phyloP scores from a whole-genome alignment of 768 basidiomycete genomes.

The Boletus huronensis region DNA sequence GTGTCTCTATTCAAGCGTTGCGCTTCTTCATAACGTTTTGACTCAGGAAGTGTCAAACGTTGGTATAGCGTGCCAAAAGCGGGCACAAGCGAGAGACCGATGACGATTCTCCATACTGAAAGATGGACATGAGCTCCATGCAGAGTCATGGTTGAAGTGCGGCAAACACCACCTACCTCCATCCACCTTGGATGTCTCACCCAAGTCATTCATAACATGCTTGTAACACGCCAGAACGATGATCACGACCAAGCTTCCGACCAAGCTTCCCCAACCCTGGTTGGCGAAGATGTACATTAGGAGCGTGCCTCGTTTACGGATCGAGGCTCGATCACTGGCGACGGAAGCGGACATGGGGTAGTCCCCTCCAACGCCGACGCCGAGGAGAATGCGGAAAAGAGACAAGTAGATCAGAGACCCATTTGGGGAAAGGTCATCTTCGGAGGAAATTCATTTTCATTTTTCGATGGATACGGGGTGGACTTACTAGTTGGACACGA shows the following conservation, averaged over 20 bases:
- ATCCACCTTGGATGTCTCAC: constrained; percentile 61
- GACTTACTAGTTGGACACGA: constrained; percentile 56
- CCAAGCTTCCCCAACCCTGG: constrained; percentile 74
- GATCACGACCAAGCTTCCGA: constrained; percentile 60
- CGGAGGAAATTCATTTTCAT: background rate
- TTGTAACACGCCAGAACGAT: constrained; percentile 64
- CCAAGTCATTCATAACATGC: constrained; percentile 54
- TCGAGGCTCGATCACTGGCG: constrained; percentile 60
- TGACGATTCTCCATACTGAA: constrained; percentile 66
- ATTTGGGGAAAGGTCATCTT: constrained; percentile 49
- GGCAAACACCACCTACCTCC: constrained; percentile 45
- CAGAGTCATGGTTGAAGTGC: background rate
- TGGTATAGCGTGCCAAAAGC: constrained; percentile 74
- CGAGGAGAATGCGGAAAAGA: constrained; percentile 68
- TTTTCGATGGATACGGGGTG: background rate
- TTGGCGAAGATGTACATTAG: constrained; percentile 75
- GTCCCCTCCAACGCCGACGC: constrained; percentile 77
- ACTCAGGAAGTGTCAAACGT: constrained; percentile 69
- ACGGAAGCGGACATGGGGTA: constrained; percentile 75
- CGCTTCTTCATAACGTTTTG: constrained; percentile 50
- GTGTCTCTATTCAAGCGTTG: constrained; percentile 29
- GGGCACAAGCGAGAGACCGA: constrained; percentile 73
- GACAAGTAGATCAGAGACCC: constrained; percentile 58
- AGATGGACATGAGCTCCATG: background rate
- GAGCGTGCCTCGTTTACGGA: constrained; percentile 67